These are phyloP conservation scores for Ajuga chamaepitys DNA, from an alignment of 257 asterid genomes.

Conservation along the genomic window DNA sequence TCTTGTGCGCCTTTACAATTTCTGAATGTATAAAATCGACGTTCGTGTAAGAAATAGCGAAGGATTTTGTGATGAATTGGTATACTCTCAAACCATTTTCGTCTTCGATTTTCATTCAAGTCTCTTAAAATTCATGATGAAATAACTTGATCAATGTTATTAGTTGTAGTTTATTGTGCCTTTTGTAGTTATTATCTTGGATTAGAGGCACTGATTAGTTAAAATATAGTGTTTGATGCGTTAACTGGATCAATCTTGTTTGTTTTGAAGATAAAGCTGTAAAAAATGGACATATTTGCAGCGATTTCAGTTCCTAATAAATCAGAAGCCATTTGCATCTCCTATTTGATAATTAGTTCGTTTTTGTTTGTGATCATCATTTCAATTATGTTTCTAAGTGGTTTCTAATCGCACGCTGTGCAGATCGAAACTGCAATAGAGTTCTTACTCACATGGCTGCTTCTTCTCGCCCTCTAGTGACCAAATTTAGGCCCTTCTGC, in stretches of 20 bases:
- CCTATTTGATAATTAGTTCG: neutral
- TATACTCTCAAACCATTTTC: neutral
- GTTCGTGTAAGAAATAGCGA: neutral
- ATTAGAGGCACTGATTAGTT: neutral
- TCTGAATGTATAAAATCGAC: neutral
- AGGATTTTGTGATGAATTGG: neutral
- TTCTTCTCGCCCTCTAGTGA: slow-evolving; percentile 11
- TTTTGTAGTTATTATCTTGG: neutral
- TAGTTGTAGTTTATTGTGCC: neutral
- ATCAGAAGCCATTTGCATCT: neutral
- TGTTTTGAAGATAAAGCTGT: neutral
- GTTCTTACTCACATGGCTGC: neutral
- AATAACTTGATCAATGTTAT: neutral
- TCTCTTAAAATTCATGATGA: neutral
- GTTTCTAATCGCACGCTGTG: neutral
- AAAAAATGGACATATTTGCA: neutral
- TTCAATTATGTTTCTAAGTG: neutral
- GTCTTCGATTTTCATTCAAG: neutral
- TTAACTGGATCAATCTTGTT: neutral
- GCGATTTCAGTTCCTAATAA: neutral
- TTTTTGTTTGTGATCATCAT: neutral
- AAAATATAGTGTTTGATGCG: neutral
- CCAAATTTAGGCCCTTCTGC: slow-evolving; percentile 17
- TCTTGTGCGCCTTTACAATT: neutral
- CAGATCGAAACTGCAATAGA: neutral